These are phyloP conservation scores for Dothistroma pini DNA, from an alignment of 2,329 filamentous ascomycete species.

Conservation along the genomic window DNA sequence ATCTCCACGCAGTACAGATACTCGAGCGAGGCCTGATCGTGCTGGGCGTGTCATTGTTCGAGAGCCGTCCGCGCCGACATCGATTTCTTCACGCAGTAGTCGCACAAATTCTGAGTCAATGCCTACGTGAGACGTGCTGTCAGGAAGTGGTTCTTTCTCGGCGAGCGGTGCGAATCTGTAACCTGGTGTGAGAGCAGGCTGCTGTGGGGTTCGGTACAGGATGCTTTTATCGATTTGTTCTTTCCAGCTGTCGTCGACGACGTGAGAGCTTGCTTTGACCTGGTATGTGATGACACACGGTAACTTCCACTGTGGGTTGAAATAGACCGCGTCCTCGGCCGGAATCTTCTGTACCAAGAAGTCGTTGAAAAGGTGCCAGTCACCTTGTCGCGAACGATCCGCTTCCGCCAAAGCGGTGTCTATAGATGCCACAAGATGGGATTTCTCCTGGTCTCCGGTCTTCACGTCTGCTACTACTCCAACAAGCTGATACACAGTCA, in stretches of 20 bases:
- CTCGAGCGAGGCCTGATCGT: conserved; percentile 85
- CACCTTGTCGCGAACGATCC: conserved; percentile 55
- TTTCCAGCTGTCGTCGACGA: conserved; percentile 84
- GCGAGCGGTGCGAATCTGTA: conserved; percentile 31
- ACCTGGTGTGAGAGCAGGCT: conserved; percentile 32
- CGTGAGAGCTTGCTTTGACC: conserved; percentile 73
- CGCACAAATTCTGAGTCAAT: conserved; percentile 97
- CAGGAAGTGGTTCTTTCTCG: conserved; percentile 53
- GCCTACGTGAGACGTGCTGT: conserved; percentile 66
- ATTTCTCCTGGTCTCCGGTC: conserved; percentile 76
- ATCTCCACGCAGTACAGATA: conserved; percentile 79
- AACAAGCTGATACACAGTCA: conserved; percentile 86
- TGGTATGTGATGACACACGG: conserved; percentile 88
- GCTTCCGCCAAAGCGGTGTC: conserved; percentile 70
- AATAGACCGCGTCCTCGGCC: conserved; percentile 79
- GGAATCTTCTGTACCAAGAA: conserved; percentile 82
- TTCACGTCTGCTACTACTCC: conserved; percentile 90
- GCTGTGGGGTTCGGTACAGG: conserved; percentile 69
- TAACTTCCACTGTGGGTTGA: conserved; percentile 88
- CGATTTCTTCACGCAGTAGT: conserved; percentile 87
- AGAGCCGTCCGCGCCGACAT: conserved; percentile 91
- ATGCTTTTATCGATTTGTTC: conserved; percentile 76
- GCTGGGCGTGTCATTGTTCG: conserved; percentile 88
- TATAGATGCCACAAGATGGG: conserved; percentile 86
- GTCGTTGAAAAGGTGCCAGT: conserved; percentile 98